Percentiles rank a stretch among this genome's conserved stretches.
Evolutionary conservation across 495 filamentous ascomycete species (phyloP).

Genomic region (Pyrenula aspistea): DNA sequence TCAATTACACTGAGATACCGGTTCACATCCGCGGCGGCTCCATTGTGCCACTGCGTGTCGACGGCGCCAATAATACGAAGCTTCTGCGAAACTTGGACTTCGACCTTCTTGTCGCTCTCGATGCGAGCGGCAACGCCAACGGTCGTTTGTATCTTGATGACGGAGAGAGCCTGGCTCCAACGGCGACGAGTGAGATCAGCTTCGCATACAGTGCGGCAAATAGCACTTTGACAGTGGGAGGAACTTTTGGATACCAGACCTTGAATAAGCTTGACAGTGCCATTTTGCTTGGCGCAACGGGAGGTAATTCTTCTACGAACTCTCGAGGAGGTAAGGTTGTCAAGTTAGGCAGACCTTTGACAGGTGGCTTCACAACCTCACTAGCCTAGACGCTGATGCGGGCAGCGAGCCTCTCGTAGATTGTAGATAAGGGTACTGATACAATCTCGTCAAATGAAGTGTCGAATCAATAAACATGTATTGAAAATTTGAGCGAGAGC

Average conservation of each 20-base stretch:
- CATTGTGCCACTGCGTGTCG: constrained; percentile 49
- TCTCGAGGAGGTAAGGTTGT: not conserved
- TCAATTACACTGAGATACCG: constrained; percentile 56
- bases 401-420: not conserved
- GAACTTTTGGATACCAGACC: not conserved
- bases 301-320: not conserved
- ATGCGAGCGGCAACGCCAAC: constrained; percentile 3
- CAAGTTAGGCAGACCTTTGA: not conserved
- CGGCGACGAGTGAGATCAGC: not conserved
- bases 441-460: too few species aligned
- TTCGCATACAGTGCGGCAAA: not conserved
- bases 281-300: not conserved
- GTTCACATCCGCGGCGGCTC: constrained; percentile 59
- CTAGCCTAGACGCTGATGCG: not conserved
- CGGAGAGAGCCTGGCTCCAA: constrained; percentile 3
- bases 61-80: not conserved
- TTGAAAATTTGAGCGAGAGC: too few species aligned
- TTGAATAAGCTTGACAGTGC: not conserved
- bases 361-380: not conserved
- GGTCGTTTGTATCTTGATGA: constrained; percentile 8
- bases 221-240: not conserved
- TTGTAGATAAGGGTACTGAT: too few species aligned
- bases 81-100: constrained; percentile 1
- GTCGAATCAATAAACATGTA: too few species aligned
- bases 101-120: constrained; percentile 6